A percentile compares a stretch with the other conserved stretches of the same genome.
These are phyloP conservation scores for Ceratocystis ficicola DNA, from an alignment of 2,329 filamentous ascomycete species.

Conservation along the genomic window DNA sequence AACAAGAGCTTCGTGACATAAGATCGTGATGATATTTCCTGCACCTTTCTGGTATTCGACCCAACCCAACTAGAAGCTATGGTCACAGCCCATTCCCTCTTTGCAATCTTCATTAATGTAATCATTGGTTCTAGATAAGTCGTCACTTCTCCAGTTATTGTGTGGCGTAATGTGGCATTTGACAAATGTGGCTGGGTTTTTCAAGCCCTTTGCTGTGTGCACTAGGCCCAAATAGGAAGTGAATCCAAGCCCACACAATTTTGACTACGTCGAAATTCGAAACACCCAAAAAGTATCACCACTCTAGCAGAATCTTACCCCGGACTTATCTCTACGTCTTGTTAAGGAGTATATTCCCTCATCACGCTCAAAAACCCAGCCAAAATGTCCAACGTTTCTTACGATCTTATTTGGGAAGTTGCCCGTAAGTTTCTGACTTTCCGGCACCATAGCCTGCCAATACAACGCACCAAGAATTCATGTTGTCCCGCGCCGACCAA, in stretches of 20 bases:
- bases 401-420: constrained; percentile 89
- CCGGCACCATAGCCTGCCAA: neutral
- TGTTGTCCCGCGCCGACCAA: neutral
- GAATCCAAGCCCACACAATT: constrained; percentile 21
- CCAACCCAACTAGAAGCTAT: too few relatives aligned
- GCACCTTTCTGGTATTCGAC: too few relatives aligned
- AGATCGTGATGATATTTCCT: too few relatives aligned
- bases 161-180: neutral
- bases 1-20: too few relatives aligned
- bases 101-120: neutral
- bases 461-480: neutral
- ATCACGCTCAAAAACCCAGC: constrained; percentile 26
- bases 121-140: neutral
- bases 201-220: constrained; percentile 22
- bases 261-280: constrained; percentile 20
- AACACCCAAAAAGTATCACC: constrained; percentile 21
- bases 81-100: too few relatives aligned
- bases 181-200: constrained; percentile 14
- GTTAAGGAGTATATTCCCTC: constrained; percentile 21
- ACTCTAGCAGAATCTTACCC: constrained; percentile 17
- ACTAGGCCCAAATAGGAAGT: constrained; percentile 20
- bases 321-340: constrained; percentile 16
- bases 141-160: too few relatives aligned
- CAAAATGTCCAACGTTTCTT: constrained; percentile 65
- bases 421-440: constrained; percentile 59